phyloP scores from a whole-genome alignment of 1,284 basidiomycete genomes.

The Fomitiporia mediterranea region DNA sequence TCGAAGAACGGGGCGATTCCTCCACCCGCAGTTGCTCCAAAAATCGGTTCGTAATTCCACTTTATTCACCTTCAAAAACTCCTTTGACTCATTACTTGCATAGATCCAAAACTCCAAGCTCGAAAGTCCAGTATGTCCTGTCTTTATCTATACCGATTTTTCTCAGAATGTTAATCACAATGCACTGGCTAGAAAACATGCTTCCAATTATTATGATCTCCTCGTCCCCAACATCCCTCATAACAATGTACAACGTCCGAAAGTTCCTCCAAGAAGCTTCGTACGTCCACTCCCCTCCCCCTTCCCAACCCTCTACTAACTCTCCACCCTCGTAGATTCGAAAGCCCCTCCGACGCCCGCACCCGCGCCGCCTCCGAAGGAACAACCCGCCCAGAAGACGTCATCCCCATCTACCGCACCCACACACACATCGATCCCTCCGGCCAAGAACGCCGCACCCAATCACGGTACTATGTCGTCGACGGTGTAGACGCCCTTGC shows the following conservation, averaged over 20 bases:
- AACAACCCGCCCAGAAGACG: constrained; percentile 75
- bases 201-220: constrained; percentile 97
- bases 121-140: constrained; percentile 22
- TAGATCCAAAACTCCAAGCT: constrained; percentile 23
- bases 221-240: constrained; percentile 88
- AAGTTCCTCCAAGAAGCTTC: constrained; percentile 87
- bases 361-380: constrained; percentile 64
- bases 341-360: constrained; percentile 72
- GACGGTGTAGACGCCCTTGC: constrained; percentile 89
- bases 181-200: constrained; percentile 45
- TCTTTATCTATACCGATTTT: neutral
- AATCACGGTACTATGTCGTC: constrained; percentile 72
- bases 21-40: constrained; percentile 31
- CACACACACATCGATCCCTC: constrained; percentile 57
- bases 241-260: constrained; percentile 98
- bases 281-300: constrained; percentile 47
- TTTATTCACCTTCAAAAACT: neutral
- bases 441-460: constrained; percentile 40
- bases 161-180: neutral
- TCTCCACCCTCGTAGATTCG: constrained; percentile 49
- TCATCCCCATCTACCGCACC: constrained; percentile 79
- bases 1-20: constrained; percentile 43
- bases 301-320: neutral
- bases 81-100: neutral
- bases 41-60: constrained; percentile 31